These are phyloP conservation scores for Cladosporium sp. DNA, from an alignment of 2,329 filamentous ascomycete genomes.

Conservation along the genomic window DNA sequence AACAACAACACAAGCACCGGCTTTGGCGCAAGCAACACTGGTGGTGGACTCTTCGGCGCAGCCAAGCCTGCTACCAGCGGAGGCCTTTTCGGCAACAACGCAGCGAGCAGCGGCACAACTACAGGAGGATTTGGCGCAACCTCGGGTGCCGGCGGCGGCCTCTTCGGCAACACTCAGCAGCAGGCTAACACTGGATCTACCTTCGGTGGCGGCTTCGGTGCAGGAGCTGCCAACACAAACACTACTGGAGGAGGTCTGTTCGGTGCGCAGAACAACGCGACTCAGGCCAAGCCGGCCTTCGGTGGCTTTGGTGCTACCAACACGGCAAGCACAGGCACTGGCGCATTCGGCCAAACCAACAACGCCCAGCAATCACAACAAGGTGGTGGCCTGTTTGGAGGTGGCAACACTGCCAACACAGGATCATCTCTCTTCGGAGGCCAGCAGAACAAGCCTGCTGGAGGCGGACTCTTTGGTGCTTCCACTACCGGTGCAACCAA, in stretches of 20 bases:
- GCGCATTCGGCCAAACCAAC: constrained; percentile 46
- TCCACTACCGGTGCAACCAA: constrained; percentile 42
- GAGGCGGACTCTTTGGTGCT: constrained; percentile 45
- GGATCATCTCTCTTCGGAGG: constrained; percentile 45
- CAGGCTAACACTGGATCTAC: constrained; percentile 4
- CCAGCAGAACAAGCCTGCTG: constrained; percentile 27
- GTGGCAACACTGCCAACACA: constrained; percentile 38
- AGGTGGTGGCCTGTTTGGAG: constrained; percentile 39
- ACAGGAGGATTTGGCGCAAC: constrained; percentile 18
- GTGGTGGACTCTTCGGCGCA: constrained; percentile 35
- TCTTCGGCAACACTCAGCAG: constrained; percentile 22
- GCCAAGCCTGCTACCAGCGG: constrained; percentile 38
- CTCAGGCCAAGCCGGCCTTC: constrained; percentile 30
- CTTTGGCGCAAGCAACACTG: constrained; percentile 26
- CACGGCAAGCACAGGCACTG: constrained; percentile 25
- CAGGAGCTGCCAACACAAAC: constrained; percentile 4
- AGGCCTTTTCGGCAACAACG: constrained; percentile 35
- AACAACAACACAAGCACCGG: constrained; percentile 32
- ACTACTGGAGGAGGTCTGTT: constrained; percentile 35
- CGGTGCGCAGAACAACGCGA: constrained; percentile 29
- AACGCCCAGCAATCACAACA: neutral
- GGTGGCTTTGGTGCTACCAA: constrained; percentile 36
- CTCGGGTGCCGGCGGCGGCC: constrained; percentile 17
- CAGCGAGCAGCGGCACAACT: constrained; percentile 18
- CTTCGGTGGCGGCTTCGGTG: constrained; percentile 20